phyloP scores from a whole-genome alignment of 495 filamentous ascomycete species.

The Talaromyces proteolyticus region DNA sequence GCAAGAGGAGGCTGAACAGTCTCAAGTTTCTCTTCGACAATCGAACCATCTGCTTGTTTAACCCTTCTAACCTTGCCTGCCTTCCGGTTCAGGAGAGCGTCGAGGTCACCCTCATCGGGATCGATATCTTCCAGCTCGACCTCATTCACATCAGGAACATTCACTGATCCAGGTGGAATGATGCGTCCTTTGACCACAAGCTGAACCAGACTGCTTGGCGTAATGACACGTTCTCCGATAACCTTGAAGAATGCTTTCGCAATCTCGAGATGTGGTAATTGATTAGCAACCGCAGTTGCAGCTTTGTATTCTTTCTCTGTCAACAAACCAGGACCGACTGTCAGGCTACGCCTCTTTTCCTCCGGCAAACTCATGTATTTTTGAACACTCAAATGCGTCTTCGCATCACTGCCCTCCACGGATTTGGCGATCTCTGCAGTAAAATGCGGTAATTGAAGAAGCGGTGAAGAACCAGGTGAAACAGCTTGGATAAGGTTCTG shows the following conservation, averaged over 20 bases:
- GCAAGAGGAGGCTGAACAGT: constrained; percentile 74
- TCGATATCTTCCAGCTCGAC: constrained; percentile 86
- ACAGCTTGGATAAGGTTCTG: constrained; percentile 89
- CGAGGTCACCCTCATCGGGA: constrained; percentile 86
- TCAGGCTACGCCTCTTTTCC: constrained; percentile 60
- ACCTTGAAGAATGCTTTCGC: constrained; percentile 99
- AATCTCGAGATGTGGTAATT: constrained; percentile 77
- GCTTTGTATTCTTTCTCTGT: constrained; percentile 69
- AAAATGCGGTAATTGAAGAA: constrained; percentile 88
- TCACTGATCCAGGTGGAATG: constrained; percentile 70
- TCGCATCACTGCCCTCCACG: constrained; percentile 66
- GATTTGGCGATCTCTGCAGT: constrained; percentile 66
- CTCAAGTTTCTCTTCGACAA: constrained; percentile 41
- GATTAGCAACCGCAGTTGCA: constrained; percentile 67
- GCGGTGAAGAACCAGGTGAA: constrained; percentile 73
- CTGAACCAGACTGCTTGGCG: constrained; percentile 87
- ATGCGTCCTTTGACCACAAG: constrained; percentile 94
- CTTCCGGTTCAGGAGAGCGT: constrained; percentile 79
- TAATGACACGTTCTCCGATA: constrained; percentile 85
- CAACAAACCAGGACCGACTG: constrained; percentile 63
- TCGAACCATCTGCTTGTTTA: constrained; percentile 53
- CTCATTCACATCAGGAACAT: constrained; percentile 67
- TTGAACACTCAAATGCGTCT: constrained; percentile 72
- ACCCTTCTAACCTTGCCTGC: constrained; percentile 48
- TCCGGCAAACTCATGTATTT: constrained; percentile 81